These are phyloP conservation scores for Sporothrix protearum DNA, from an alignment of 2,329 filamentous ascomycete genomes.

Conservation along the genomic window DNA sequence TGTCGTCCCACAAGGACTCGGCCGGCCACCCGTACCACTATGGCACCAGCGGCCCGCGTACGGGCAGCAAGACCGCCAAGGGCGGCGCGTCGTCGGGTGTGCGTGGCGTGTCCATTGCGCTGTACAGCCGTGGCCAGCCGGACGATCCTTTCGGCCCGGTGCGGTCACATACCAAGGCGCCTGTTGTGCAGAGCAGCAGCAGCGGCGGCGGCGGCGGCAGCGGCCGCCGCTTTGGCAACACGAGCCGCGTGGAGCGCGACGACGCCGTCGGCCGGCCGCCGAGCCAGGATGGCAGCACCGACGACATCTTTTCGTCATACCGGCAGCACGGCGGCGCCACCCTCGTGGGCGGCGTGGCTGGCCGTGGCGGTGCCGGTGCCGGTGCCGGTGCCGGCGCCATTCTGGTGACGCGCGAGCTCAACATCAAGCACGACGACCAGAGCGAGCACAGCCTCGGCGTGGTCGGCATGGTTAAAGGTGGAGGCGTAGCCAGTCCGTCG, in stretches of 20 bases:
- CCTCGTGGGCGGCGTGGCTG: not conserved
- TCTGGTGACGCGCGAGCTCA: constrained; percentile 18
- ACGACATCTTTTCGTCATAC: constrained; percentile 20
- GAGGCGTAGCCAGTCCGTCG: too few species aligned
- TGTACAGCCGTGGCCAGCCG: not conserved
- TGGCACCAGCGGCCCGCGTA: not conserved
- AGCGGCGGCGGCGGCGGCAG: too few species aligned
- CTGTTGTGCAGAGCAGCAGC: too few species aligned
- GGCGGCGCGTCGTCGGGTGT: not conserved
- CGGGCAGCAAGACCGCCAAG: not conserved
- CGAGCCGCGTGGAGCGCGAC: constrained; percentile 1
- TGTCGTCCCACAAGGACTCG: constrained; percentile 17
- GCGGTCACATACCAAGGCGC: not conserved
- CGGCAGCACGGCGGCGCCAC: not conserved
- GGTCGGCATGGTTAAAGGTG: not conserved
- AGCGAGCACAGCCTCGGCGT: not conserved
- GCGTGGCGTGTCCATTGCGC: not conserved
- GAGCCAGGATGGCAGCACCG: constrained; percentile 22
- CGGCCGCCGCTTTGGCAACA: constrained; percentile 19
- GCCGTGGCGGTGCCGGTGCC: not conserved
- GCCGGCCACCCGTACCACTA: not conserved
- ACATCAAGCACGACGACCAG: constrained; percentile 12
- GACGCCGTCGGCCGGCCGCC: not conserved
- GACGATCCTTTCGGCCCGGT: not conserved
- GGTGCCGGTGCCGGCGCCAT: not conserved